phyloP scores from a whole-genome alignment of 768 basidiomycete species.

The Russula abietina region DNA sequence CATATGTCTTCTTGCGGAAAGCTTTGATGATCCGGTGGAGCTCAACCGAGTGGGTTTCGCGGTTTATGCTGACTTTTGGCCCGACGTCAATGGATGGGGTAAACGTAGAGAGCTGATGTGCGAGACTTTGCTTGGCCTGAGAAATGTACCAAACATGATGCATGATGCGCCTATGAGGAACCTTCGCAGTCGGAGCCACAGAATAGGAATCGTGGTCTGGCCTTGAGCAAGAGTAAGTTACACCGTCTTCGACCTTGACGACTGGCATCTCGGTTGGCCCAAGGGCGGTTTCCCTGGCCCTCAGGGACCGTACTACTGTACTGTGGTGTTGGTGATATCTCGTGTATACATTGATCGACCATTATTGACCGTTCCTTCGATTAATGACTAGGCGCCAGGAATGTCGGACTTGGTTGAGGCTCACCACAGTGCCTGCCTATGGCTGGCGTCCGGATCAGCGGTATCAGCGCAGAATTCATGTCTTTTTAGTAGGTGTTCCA shows the following conservation, averaged over 20 bases:
- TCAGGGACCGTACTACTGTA: slow-evolving; percentile 99
- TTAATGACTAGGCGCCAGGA: slow-evolving; percentile 73
- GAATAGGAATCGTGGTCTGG: slow-evolving; percentile 99
- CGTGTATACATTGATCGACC: not conserved
- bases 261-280: slow-evolving; percentile 90
- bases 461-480: slow-evolving; percentile 99
- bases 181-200: no score
- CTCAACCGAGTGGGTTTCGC: slow-evolving; percentile 67
- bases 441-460: slow-evolving; percentile 96
- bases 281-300: slow-evolving; percentile 99
- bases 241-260: slow-evolving; percentile 93
- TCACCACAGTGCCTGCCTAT: slow-evolving; percentile 95
- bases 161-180: no score
- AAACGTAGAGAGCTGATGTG: slow-evolving; percentile 69
- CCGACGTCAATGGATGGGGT: slow-evolving; percentile 79
- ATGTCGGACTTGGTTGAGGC: slow-evolving; percentile 99
- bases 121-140: slow-evolving; percentile 55
- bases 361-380: slow-evolving; percentile 9
- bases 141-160: slow-evolving; percentile 46
- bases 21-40: slow-evolving; percentile 46
- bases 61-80: slow-evolving; percentile 85
- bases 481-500: slow-evolving; percentile 99
- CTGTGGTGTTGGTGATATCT: slow-evolving; percentile 83
- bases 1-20: slow-evolving; percentile 58
- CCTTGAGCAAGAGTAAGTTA: slow-evolving; percentile 98